Base-by-base conservation (phyloP, 2,329 filamentous ascomycete species). In the Hypoxylon sp. region DNA sequence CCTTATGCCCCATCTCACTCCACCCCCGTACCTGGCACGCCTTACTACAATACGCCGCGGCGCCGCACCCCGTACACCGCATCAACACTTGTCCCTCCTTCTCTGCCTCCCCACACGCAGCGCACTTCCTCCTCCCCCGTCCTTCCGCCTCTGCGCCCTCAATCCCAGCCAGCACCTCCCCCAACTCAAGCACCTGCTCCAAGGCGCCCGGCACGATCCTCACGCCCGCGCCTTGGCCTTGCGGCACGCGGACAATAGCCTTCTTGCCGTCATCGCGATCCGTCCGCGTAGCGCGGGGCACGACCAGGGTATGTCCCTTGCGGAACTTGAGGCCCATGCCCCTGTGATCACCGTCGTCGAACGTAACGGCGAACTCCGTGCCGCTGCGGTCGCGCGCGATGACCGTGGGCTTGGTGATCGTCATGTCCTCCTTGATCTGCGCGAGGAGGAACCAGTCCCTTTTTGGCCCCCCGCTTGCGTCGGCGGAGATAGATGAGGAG, bases 371-470 rank as follows among this genome's bases (percentile, higher is more conserved):
- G 68, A 85, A 85, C 34, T 81, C 76, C 19, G 74, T 69, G 43
- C 77, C 76, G 43, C 72, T 67, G 36, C 78, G 75, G 77, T 86
- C 84, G 34, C 76, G 75, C 17, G 80, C 79, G 56, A 85, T 81
- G 1, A 85, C 79, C 3, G 84, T 86, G 5, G 84, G 83, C 68
- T 84, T 82, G 19, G 79, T 85, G 69, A 86, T 83, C 43, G 83
- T 78, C 76, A 78, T 78, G 72, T 77, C 74, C 65, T 77, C 75
- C 41, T 76, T 76, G 65, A 78, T 72, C 62, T 78, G 75, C 5
- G 75, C 76, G 1, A 78, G 59, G 3, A 78, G 72, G 63, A 68
- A 80, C 76, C 79, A 79, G 53, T 36, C 19, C 36, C 32, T 28
- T 3, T 38, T 5, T 14, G 45, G n/a, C n/a, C n/a, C 38, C 38